These are phyloP conservation scores for Pichia deserticola DNA, from an alignment of 805 yeast species.

Conservation along the genomic window DNA sequence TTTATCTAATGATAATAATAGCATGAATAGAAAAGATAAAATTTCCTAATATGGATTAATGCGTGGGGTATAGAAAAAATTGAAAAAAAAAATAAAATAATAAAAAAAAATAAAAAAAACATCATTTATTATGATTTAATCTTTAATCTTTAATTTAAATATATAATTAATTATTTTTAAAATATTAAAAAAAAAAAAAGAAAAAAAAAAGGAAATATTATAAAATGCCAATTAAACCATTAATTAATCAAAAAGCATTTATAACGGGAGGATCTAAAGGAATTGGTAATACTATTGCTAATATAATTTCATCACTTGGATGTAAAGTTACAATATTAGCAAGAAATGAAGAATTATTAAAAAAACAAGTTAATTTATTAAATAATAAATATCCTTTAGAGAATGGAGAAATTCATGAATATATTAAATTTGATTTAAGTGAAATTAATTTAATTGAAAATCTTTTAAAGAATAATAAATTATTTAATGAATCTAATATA, in stretches of 20 bases:
- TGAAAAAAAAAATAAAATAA: no score
- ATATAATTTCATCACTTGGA: constrained; percentile 42
- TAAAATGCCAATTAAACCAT: background rate
- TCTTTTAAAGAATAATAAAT: constrained; percentile 12
- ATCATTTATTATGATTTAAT: no score
- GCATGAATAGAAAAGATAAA: no score
- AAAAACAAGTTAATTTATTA: constrained; percentile 16
- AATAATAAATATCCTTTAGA: constrained; percentile 13
- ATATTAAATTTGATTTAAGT: constrained; percentile 29
- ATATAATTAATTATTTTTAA: no score
- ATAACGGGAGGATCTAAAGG: constrained; percentile 71
- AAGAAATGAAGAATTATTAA: constrained; percentile 34
- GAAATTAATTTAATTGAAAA: constrained; percentile 11
- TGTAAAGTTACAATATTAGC: constrained; percentile 46
- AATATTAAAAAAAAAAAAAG: no score
- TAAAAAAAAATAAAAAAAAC: no score
- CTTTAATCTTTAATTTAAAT: no score
- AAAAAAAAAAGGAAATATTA: no score
- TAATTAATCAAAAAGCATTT: constrained; percentile 30
- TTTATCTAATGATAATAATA: no score
- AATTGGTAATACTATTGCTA: constrained; percentile 53
- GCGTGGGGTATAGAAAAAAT: no score
- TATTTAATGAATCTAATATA: constrained; percentile 33
- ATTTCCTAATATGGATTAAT: no score
- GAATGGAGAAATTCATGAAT: constrained; percentile 22